These are phyloP conservation scores for Fusarium staphyleae DNA, from an alignment of 2,329 filamentous ascomycete genomes.

Conservation along the genomic window DNA sequence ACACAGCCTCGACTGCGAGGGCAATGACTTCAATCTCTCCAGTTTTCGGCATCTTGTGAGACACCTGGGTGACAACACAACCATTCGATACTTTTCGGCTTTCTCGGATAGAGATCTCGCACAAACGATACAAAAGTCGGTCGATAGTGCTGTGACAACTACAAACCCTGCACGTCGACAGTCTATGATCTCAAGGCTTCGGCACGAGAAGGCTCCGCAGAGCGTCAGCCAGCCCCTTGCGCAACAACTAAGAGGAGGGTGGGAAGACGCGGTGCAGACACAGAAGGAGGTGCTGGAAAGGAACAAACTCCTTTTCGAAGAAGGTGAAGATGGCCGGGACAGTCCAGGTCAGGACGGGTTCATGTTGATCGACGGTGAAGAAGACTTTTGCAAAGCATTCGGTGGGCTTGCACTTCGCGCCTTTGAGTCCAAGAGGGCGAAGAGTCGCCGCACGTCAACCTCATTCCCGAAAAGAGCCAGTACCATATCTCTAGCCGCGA, in stretches of 20 bases:
- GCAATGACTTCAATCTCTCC: conserved; percentile 62
- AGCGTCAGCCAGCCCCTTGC: conserved; percentile 44
- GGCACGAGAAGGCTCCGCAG: conserved; percentile 42
- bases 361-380: conserved; percentile 36
- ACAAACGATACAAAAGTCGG: conserved; percentile 46
- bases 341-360: conserved; percentile 24
- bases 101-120: conserved; percentile 49
- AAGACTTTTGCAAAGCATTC: conserved; percentile 44
- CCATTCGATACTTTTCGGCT: conserved; percentile 54
- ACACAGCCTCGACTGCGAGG: conserved; percentile 61
- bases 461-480: conserved; percentile 35
- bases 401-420: conserved; percentile 48
- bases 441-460: conserved; percentile 32
- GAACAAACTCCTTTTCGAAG: conserved; percentile 44
- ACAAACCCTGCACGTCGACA: conserved; percentile 42
- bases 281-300: conserved; percentile 47
- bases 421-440: conserved; percentile 40
- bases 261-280: conserved; percentile 47
- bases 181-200: conserved; percentile 47
- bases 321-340: conserved; percentile 37
- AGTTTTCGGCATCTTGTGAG: conserved; percentile 57
- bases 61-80: conserved; percentile 52
- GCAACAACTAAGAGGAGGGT: conserved; percentile 50
- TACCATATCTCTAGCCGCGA: conserved; percentile 32
- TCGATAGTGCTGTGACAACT: conserved; percentile 42